These are phyloP conservation scores for Coemansia asiatica DNA, from an alignment of 192 early-diverging fungal species.

Conservation along the genomic window DNA sequence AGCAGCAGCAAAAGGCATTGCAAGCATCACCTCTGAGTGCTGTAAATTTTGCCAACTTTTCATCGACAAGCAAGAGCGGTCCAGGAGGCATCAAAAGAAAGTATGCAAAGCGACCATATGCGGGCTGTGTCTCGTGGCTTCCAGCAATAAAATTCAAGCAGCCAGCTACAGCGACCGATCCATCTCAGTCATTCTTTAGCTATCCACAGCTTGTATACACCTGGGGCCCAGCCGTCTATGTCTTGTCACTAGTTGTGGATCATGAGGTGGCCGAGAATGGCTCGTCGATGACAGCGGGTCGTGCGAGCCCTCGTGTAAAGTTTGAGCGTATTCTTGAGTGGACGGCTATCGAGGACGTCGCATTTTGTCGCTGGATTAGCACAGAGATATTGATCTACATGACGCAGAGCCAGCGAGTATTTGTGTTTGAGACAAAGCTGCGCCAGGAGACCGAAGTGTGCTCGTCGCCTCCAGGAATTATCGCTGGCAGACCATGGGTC, in stretches of 20 bases:
- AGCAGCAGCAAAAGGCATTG: background rate
- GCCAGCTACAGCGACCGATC: conserved; percentile 30
- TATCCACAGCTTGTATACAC: conserved; percentile 40
- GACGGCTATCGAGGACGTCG: conserved; percentile 47
- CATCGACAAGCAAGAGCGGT: background rate
- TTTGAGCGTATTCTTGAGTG: conserved; percentile 29
- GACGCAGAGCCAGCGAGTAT: conserved; percentile 48
- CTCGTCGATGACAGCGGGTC: conserved; percentile 17
- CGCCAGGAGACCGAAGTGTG: conserved; percentile 39
- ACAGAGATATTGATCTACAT: conserved; percentile 35
- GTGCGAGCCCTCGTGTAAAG: conserved; percentile 14
- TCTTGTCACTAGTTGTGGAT: conserved; percentile 29
- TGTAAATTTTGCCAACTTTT: background rate
- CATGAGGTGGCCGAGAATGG: conserved; percentile 35
- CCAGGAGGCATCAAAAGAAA: conserved; percentile 7
- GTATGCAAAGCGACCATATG: conserved; percentile 38
- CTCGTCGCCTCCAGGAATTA: conserved; percentile 33
- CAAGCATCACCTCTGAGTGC: background rate
- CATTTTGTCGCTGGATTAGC: conserved; percentile 49
- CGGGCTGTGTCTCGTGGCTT: conserved; percentile 48
- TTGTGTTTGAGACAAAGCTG: conserved; percentile 42
- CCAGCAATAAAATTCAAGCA: conserved; percentile 30
- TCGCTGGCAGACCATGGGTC: conserved; percentile 44
- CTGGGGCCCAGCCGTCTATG: conserved; percentile 27
- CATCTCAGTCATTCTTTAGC: conserved; percentile 14